Conservation (phyloP, 2,329 filamentous ascomycete genomes). For the Phaeomoniella chlamydospora region DNA sequence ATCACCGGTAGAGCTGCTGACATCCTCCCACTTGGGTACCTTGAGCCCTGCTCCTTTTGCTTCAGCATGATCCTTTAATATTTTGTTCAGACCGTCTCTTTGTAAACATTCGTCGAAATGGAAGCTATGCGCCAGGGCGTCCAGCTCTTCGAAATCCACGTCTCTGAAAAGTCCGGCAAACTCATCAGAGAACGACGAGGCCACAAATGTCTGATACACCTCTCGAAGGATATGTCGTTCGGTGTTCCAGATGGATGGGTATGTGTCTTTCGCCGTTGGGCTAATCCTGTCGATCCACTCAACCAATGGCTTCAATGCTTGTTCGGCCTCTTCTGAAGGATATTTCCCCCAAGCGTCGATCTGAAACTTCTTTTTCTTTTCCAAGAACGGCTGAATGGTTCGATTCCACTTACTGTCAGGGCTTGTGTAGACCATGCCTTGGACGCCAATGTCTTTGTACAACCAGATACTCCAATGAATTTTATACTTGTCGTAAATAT, state of each 20-base stretch:
- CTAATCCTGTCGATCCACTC: slow-evolving; percentile 28
- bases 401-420: slow-evolving; percentile 34
- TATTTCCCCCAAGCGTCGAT: slow-evolving; percentile 41
- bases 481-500: slow-evolving; percentile 36
- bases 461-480: slow-evolving; percentile 47
- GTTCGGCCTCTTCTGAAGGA: slow-evolving; percentile 26
- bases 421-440: slow-evolving; percentile 39
- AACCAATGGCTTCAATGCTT: slow-evolving; percentile 27
- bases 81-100: slow-evolving; percentile 36
- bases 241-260: slow-evolving; percentile 36
- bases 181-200: slow-evolving; percentile 37
- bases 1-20: not conserved
- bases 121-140: slow-evolving; percentile 39
- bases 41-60: not conserved
- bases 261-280: slow-evolving; percentile 24
- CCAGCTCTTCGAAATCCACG: slow-evolving; percentile 36
- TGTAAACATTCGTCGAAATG: slow-evolving; percentile 39
- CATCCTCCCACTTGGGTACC: slow-evolving; percentile 1
- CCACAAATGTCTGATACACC: slow-evolving; percentile 33
- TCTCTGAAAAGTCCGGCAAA: slow-evolving; percentile 40
- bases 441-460: slow-evolving; percentile 43
- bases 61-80: slow-evolving; percentile 29
- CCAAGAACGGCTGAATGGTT: slow-evolving; percentile 35
- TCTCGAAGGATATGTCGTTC: slow-evolving; percentile 31
- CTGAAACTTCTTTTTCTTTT: slow-evolving; percentile 39